Evolutionary conservation across 2,329 filamentous ascomycete genomes (phyloP), one percentile per base, ranked within the genome.

Genomic region (Dactylonectria estremocensis): DNA sequence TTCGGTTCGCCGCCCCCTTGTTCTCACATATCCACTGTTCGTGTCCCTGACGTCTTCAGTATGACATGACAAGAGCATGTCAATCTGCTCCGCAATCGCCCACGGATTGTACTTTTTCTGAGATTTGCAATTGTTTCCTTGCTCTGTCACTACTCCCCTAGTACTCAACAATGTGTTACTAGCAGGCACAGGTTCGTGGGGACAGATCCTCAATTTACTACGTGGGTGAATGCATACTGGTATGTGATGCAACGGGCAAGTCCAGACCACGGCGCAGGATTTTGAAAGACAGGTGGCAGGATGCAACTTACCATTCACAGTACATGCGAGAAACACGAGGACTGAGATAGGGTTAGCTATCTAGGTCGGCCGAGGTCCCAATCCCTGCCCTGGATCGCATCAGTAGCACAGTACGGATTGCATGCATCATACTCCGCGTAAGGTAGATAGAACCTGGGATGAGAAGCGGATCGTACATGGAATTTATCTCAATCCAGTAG

Each of bases 121-220:
- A 11, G 33, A 56, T 61, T 61, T 50, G 63, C 45, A 33, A 57
- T 66, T 66, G 35, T 16, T 50, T 53, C 46, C 50, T 37, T 50
- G 31, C 43, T n/a, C 35, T 52, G 24, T 56, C 63, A 52, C n/a
- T 45, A 61, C 24, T 45, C 20, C 10, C 24, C 22, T n/a, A 6
- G 20, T 18, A 5, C 16, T n/a, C 2, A 3, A 4, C 11, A 16
- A 10, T 50, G 33, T 24, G n/a, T 1, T 50, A 16, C 49, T 53
- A 10, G 16, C 13, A 14, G 5, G 40, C n/a, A 43, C 5, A 43
- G 40, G n/a, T 5, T 43, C n/a, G 40, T n/a, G n/a, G 13, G 13
- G 35, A 37, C 35, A 37, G 35, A 14, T 37, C 3, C 35, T 14
- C 10, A 14, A 40, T 16, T 40, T 5, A 14, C 37, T 40, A 11